Percentiles rank a stretch among this genome's conserved stretches.
Evolutionary conservation across 1,284 basidiomycete species (phyloP).

Genomic region (Rhodofomes roseus): DNA sequence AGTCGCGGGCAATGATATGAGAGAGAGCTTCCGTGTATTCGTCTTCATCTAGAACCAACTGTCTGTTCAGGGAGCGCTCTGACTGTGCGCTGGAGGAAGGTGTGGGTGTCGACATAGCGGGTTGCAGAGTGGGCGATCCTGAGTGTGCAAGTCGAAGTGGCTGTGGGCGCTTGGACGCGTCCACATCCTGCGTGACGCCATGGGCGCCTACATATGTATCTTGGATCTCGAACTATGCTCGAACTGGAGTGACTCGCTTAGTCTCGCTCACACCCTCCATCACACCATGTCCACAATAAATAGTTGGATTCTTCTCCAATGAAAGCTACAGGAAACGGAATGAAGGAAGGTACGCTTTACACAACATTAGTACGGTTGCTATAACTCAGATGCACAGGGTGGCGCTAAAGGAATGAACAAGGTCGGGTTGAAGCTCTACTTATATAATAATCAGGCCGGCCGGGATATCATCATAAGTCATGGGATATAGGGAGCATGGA

Average conservation of each 20-base stretch:
- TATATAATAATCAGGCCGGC: background rate
- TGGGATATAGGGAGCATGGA: constrained; percentile 18
- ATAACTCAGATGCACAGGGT: background rate
- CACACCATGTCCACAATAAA: no score
- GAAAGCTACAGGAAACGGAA: background rate
- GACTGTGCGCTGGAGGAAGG: constrained; percentile 17
- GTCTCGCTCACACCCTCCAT: no score
- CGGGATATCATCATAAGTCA: constrained; percentile 19
- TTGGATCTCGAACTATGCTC: no score
- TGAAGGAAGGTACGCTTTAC: background rate
- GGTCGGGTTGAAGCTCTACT: background rate
- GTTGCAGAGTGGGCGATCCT: no score
- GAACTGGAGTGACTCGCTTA: background rate
- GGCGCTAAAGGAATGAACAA: background rate
- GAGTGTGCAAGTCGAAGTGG: background rate
- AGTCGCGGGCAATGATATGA: constrained; percentile 93
- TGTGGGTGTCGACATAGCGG: constrained; percentile 9
- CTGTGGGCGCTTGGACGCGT: background rate
- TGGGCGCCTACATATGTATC: no score
- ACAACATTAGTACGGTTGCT: background rate
- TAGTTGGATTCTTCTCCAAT: background rate
- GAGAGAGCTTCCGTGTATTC: constrained; percentile 93
- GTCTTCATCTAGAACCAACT: constrained; percentile 87
- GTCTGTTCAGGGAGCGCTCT: constrained; percentile 63
- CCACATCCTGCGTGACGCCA: background rate